Evolutionary conservation across 495 filamentous ascomycete species (phyloP).

Genomic region (Pyrenula aspistea): DNA sequence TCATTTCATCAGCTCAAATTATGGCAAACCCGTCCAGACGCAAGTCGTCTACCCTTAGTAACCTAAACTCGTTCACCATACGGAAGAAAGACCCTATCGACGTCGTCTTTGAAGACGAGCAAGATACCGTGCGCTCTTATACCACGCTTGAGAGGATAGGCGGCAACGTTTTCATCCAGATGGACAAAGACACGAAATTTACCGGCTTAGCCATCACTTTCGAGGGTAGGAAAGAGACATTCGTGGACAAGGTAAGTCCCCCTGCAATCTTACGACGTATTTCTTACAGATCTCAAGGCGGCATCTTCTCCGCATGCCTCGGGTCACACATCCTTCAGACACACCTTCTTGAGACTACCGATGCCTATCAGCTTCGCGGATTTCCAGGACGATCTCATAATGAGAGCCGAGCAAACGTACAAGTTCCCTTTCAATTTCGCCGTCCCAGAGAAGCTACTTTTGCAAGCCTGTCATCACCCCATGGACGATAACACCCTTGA

Average conservation of each 20-base stretch:
- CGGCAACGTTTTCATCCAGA: constrained; percentile 46
- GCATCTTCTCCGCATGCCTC: constrained; percentile 35
- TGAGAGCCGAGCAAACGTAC: constrained; percentile 55
- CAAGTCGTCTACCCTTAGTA: not conserved
- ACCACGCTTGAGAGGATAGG: constrained; percentile 49
- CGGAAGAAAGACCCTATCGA: constrained; percentile 16
- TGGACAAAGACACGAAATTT: constrained; percentile 57
- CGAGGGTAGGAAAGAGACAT: constrained; percentile 43
- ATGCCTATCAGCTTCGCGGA: constrained; percentile 62
- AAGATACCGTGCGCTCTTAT: constrained; percentile 31
- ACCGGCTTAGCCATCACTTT: constrained; percentile 73
- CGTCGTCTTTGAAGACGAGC: constrained; percentile 19
- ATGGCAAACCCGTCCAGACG: not conserved
- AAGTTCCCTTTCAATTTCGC: constrained; percentile 80
- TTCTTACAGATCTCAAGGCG: constrained; percentile 25
- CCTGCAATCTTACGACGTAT: constrained; percentile 24
- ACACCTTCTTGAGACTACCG: constrained; percentile 64
- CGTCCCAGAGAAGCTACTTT: constrained; percentile 60
- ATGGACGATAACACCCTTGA: constrained; percentile 44
- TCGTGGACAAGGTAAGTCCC: constrained; percentile 22
- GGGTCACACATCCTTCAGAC: constrained; percentile 38
- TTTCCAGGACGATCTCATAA: constrained; percentile 58
- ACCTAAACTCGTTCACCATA: constrained; percentile 3
- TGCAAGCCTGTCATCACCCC: constrained; percentile 47
- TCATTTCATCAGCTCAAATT: too few relatives aligned